A percentile compares a stretch with the other conserved stretches of the same genome.
Conservation (phyloP, 2,329 filamentous ascomycete species). For the Botrytis deweyae region DNA sequence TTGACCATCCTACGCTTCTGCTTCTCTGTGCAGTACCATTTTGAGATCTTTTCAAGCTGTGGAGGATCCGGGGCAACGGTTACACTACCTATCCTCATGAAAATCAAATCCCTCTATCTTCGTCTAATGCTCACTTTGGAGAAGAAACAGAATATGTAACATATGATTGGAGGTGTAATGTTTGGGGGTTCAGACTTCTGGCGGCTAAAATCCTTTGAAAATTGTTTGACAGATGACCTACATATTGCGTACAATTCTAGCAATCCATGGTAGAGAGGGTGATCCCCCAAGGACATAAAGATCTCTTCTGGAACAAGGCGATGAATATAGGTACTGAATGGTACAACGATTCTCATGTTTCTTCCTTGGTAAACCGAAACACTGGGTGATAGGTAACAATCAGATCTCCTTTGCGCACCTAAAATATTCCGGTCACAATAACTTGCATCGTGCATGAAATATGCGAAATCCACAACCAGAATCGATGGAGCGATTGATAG, state of each 20-base stretch:
- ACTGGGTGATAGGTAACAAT: background rate
- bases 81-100: background rate
- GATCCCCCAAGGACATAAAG: background rate
- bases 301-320: background rate
- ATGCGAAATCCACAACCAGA: background rate
- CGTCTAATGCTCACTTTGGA: background rate
- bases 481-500: background rate
- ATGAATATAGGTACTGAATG: background rate
- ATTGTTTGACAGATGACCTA: conserved; percentile 13
- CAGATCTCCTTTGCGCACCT: background rate
- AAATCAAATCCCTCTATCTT: background rate
- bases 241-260: background rate
- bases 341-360: background rate
- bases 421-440: background rate
- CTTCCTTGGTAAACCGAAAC: background rate
- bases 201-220: conserved; percentile 2
- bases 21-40: background rate
- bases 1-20: background rate
- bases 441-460: background rate
- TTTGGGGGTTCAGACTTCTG: background rate
- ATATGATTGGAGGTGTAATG: conserved; percentile 11
- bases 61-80: conserved; percentile 15
- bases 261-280: background rate
- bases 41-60: background rate
- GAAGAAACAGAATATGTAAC: background rate